Percentiles rank a stretch among this genome's conserved stretches.
Conservation (phyloP, 2,329 filamentous ascomycete species). For the Aspergillus caelatus region DNA sequence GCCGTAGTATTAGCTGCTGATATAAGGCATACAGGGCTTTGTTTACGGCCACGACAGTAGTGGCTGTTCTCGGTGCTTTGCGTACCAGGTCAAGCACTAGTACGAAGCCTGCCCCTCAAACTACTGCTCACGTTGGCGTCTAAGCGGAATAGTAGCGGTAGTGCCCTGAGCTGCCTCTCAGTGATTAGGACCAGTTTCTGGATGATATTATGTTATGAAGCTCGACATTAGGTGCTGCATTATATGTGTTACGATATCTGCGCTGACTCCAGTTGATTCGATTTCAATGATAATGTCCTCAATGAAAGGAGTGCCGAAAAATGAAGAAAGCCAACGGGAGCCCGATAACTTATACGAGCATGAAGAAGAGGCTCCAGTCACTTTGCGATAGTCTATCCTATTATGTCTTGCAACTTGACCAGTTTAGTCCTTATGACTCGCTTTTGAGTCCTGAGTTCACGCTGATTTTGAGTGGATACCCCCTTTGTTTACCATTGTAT, state of each 20-base stretch:
- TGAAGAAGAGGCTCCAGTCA: neutral
- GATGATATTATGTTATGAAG: neutral
- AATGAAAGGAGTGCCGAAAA: neutral
- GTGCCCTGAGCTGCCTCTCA: constrained; percentile 2
- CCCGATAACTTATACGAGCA: neutral
- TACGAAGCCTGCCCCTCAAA: constrained; percentile 27
- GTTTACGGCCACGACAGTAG: constrained; percentile 55
- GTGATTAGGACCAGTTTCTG: neutral
- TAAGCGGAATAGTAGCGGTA: constrained; percentile 10
- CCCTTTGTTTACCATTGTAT: neutral
- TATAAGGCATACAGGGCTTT: constrained; percentile 28
- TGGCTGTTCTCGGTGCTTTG: constrained; percentile 53
- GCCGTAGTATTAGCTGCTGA: constrained; percentile 7
- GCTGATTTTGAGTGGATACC: neutral
- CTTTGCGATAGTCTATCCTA: neutral
- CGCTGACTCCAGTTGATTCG: neutral
- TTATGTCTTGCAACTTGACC: neutral
- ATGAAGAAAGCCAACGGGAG: neutral
- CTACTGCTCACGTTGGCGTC: constrained; percentile 22
- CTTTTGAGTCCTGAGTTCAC: neutral
- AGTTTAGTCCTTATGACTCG: neutral
- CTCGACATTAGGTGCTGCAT: neutral
- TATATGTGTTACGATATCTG: neutral
- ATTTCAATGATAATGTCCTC: neutral
- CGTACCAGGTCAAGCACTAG: constrained; percentile 37